Conservation (phyloP, 2,329 filamentous ascomycete species). For the Xylaria sp. region DNA sequence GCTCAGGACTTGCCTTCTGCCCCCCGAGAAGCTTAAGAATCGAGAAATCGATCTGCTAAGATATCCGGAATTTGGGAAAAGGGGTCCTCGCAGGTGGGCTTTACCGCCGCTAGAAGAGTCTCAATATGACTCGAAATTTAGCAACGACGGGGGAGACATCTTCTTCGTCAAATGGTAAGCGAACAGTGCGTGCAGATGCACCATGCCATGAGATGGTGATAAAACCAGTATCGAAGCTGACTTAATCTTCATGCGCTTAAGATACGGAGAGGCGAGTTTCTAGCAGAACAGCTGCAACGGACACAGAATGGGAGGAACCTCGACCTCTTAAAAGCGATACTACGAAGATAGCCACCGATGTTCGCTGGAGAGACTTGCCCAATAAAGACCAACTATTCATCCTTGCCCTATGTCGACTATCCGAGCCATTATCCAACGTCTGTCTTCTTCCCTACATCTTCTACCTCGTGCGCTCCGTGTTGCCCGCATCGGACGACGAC, state of each 20-base stretch:
- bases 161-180: slow-evolving; percentile 19
- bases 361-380: slow-evolving; percentile 51
- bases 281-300: not conserved
- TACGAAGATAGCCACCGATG: slow-evolving; percentile 22
- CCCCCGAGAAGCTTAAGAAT: not conserved
- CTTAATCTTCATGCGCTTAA: not conserved
- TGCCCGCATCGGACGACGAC: slow-evolving; percentile 49
- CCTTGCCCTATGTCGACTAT: slow-evolving; percentile 53
- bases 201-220: not conserved
- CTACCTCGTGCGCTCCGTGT: slow-evolving; percentile 76
- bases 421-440: slow-evolving; percentile 75
- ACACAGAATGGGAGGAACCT: slow-evolving; percentile 22
- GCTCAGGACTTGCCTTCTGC: not conserved
- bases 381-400: slow-evolving; percentile 53
- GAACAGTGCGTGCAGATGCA: not conserved
- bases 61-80: not conserved
- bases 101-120: not conserved
- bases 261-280: not conserved
- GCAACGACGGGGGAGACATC: not conserved
- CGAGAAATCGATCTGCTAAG: not conserved
- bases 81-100: not conserved
- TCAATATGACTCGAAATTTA: slow-evolving; percentile 17
- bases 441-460: slow-evolving; percentile 75
- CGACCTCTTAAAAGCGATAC: slow-evolving; percentile 12
- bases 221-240: not conserved